A percentile compares a stretch with the other conserved stretches of the same genome.
These are phyloP conservation scores for Trametes meyenii DNA, from an alignment of 768 basidiomycete species.

Conservation along the genomic window DNA sequence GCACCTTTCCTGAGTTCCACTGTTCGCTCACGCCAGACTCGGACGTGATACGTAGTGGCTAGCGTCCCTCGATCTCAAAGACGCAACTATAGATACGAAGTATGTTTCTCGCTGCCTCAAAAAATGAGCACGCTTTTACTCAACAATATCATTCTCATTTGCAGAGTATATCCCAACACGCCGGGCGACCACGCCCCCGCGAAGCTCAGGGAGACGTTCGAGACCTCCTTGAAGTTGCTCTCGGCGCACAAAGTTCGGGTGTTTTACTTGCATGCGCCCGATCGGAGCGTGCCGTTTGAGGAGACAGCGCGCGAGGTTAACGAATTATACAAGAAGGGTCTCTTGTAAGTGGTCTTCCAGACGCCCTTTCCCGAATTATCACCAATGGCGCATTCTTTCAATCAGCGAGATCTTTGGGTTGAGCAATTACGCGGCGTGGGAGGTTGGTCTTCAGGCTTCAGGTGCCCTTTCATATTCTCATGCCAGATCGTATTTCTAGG, in stretches of 20 bases:
- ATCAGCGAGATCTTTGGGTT: slow-evolving; percentile 60
- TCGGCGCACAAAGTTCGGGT: slow-evolving; percentile 49
- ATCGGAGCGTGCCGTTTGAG: slow-evolving; percentile 58
- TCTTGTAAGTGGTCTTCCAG: slow-evolving; percentile 45
- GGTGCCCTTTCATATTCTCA: background rate
- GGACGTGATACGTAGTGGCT: slow-evolving; percentile 35
- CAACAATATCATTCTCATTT: background rate
- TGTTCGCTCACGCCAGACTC: background rate
- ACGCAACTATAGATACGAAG: slow-evolving; percentile 53
- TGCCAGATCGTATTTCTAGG: slow-evolving; percentile 34
- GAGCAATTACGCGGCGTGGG: slow-evolving; percentile 62
- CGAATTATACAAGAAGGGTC: slow-evolving; percentile 57
- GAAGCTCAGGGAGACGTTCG: slow-evolving; percentile 47
- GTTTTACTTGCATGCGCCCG: slow-evolving; percentile 64
- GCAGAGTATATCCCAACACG: slow-evolving; percentile 43
- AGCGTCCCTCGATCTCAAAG: slow-evolving; percentile 43
- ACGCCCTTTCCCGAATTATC: background rate
- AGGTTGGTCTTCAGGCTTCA: slow-evolving; percentile 36
- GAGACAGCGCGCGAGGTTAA: slow-evolving; percentile 57
- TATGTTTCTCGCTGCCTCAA: slow-evolving; percentile 19
- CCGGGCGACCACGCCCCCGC: slow-evolving; percentile 47
- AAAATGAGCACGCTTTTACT: background rate
- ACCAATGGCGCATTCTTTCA: background rate
- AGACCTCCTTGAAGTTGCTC: slow-evolving; percentile 48
- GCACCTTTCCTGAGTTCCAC: background rate